phyloP scores from a whole-genome alignment of 768 basidiomycete genomes.

The Leccinellum rugosiceps region DNA sequence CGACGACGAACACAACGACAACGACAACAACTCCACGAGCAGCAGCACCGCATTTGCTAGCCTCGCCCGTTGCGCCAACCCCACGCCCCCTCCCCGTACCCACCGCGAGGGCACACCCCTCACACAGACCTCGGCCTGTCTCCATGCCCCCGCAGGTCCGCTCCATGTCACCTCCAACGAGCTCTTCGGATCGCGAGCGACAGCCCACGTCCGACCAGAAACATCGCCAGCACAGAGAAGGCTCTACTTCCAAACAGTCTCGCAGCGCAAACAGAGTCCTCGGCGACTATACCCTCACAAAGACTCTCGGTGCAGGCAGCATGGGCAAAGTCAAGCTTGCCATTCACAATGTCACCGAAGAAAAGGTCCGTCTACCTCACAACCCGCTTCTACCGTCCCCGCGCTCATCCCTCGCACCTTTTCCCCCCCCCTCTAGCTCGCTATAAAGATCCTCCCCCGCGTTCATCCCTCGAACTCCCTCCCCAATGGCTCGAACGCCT shows the following conservation, averaged over 20 bases:
- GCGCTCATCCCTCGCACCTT: slow-evolving; percentile 9
- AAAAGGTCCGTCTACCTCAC: slow-evolving; percentile 65
- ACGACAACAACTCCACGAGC: slow-evolving; percentile 8
- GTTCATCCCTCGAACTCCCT: slow-evolving; percentile 60
- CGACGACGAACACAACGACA: slow-evolving; percentile 5
- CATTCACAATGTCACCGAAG: slow-evolving; percentile 80
- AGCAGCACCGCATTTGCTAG: neutral
- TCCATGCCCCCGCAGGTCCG: slow-evolving; percentile 73
- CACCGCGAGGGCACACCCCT: slow-evolving; percentile 17
- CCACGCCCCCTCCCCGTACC: slow-evolving; percentile 34
- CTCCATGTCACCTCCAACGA: slow-evolving; percentile 30
- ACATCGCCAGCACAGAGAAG: slow-evolving; percentile 30
- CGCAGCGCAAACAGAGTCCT: slow-evolving; percentile 53
- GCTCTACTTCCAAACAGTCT: slow-evolving; percentile 34
- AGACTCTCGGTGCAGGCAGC: slow-evolving; percentile 95
- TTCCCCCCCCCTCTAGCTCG: slow-evolving; percentile 54
- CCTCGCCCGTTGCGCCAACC: slow-evolving; percentile 26
- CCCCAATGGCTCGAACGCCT: slow-evolving; percentile 42
- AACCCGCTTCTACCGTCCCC: neutral
- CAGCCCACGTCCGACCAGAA: slow-evolving; percentile 27
- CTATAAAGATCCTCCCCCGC: slow-evolving; percentile 98
- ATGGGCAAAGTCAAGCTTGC: slow-evolving; percentile 99
- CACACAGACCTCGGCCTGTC: slow-evolving; percentile 54
- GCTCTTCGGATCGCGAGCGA: slow-evolving; percentile 32
- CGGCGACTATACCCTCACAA: slow-evolving; percentile 93